Base-by-base conservation (phyloP, 768 basidiomycete species). In the Lepiota brunneoincarnata region DNA sequence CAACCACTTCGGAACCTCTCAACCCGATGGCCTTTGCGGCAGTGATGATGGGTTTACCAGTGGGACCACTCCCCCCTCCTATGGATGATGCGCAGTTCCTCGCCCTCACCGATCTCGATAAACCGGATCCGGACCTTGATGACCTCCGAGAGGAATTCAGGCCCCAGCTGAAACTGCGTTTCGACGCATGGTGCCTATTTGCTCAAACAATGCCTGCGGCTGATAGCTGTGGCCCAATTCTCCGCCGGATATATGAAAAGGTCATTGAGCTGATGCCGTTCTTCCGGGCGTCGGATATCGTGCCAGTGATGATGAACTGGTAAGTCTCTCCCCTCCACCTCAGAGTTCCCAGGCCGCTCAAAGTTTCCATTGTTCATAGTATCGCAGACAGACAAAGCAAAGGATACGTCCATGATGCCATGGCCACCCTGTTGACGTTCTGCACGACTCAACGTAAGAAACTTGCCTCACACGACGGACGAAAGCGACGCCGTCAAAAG, bases 21-120 rank as follows among this genome's bases (percentile, higher is more conserved):
- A 71, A 80, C 55, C 82, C 82, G 2, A 75, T 85, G 74, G 76
- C 83, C 2, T 76, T 87, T 49, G 83, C 86, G 0, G 83, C 84
- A 14, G 78, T 86, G 75, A 78, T 87, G 75, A 80, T 84, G 64
- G 72, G 74, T 1, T 56, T 75, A 2, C 72, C 72, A 2, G 41
- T 72, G 4, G 49, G 49, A 46, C 47, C 63, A 3, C 66, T 62
- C 12, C 0, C 56, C 6, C 20, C 65, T 68, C 57, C 73, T 69
- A 28, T 41, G 1, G 41, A 72, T 62, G 55, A 66, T 40, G 66
- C 66, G 24, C 66, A 63, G 2, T 64, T 79, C 35, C 55, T 81
- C 6, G 75, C 74, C 9, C 79, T 76, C 58, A 66, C 82, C 12
- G 83, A 84, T 47, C 45, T 81, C 21, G 79, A 81, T 28, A 71